Evolutionary conservation across 306 rosid species (phyloP).

Genomic region (Ceratonia siliqua): DNA sequence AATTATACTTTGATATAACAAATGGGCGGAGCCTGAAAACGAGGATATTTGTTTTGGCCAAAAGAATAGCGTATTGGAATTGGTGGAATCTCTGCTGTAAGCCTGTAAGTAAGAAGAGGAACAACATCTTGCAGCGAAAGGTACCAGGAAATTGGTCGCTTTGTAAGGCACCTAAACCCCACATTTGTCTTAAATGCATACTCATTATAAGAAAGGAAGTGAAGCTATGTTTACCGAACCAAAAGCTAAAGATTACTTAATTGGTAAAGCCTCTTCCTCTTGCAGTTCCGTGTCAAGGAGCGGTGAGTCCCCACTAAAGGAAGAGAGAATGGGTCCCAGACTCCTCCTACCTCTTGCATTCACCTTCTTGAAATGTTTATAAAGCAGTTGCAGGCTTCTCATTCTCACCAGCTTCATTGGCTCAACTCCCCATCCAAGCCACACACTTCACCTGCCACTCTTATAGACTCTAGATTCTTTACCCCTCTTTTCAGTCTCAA

Average conservation of each 20-base stretch:
- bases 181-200: slow-evolving; percentile 20
- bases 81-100: slow-evolving; percentile 22
- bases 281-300: slow-evolving; percentile 23
- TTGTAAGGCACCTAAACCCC: neutral
- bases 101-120: no score
- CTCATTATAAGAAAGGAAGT: neutral
- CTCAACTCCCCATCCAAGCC: slow-evolving; percentile 22
- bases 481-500: slow-evolving; percentile 22
- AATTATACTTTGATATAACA: no score
- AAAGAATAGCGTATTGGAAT: slow-evolving; percentile 19
- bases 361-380: slow-evolving; percentile 37
- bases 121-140: slow-evolving; percentile 26
- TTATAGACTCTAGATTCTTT: neutral
- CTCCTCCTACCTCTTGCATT: slow-evolving; percentile 2
- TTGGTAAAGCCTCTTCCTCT: neutral
- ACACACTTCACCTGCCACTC: slow-evolving; percentile 29
- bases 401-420: slow-evolving; percentile 22
- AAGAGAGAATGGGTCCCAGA: slow-evolving; percentile 36
- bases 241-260: neutral
- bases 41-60: no score
- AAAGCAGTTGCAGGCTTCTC: slow-evolving; percentile 40
- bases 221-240: slow-evolving; percentile 22
- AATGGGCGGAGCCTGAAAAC: no score
- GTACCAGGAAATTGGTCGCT: neutral
- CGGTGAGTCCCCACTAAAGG: slow-evolving; percentile 8